Evolutionary conservation across 2,329 filamentous ascomycete genomes (phyloP), one percentile per base, ranked within the genome.

Genomic region (Scedosporium apiospermum): DNA sequence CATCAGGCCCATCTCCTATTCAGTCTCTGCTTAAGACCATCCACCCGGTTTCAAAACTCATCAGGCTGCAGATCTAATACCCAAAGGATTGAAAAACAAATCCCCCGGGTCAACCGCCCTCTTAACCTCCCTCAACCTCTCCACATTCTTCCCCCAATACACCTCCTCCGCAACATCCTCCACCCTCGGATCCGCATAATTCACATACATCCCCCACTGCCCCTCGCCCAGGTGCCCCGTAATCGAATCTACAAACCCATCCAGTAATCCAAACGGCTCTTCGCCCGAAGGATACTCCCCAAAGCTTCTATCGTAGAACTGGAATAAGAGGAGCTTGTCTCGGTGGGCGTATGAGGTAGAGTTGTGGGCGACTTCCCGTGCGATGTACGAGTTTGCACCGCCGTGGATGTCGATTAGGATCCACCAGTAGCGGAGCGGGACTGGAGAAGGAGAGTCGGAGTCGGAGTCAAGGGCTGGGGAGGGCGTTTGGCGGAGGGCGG

Each of bases 321-420:
- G 79, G 58, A 77, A 80, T 1, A 84, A 76, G 1, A 81, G 75
- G 21, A 82, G 74, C 67, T 78, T 76, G 61, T 77, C 72, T 23
- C 75, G 75, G 65, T 78, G 75, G 0, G 72, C 68, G 65, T 75
- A 80, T 1, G 77, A 70, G 1, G 74, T 73, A 6, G 67, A 67
- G 6, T 68, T 41, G 0, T 65, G 63, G 0, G 65, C 30, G 1
- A 73, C 58, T 0, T 70, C 65, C 0, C 70, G 64, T 1, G 74
- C 66, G 42, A 78, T 68, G 65, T 71, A 74, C 2, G 76, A 76
- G 67, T 75, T 75, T 34, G 65, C 61, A 1, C 72, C 73, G 60
- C 71, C 71, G 18, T 71, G 71, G 58, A 73, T 63, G 64, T 74
- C 71, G 44, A 73, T 64, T 2, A 65, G 65, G 26, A 71, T 55